Conservation (phyloP, 2,329 filamentous ascomycete species). For the Cryphonectria japonica region DNA sequence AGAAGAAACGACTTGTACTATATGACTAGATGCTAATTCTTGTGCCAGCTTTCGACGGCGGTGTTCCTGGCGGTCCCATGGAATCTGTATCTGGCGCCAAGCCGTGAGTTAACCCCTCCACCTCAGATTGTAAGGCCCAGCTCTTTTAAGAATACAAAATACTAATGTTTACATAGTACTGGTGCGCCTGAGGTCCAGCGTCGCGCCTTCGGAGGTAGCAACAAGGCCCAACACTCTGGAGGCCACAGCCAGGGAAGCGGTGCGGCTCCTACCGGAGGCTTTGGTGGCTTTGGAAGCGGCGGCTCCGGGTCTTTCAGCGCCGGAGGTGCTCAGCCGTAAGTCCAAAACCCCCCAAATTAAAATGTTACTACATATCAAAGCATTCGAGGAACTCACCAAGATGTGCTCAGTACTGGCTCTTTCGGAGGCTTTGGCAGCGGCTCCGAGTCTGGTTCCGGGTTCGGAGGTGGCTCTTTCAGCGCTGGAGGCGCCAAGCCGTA, state of each 20-base stretch:
- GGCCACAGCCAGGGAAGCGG: conserved; percentile 3
- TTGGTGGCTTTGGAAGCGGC: conserved; percentile 14
- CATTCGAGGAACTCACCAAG: background rate
- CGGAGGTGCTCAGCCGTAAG: conserved; percentile 1
- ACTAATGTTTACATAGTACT: background rate
- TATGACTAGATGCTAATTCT: background rate
- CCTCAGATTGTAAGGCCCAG: background rate
- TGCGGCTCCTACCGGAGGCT: conserved; percentile 17
- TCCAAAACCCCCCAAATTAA: background rate
- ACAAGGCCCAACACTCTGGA: background rate
- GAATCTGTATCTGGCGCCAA: background rate
- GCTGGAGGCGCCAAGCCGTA: background rate
- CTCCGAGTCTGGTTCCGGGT: background rate
- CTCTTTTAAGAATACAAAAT: background rate
- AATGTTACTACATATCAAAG: background rate
- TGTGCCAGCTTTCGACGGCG: conserved; percentile 2
- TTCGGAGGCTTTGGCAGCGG: conserved; percentile 13
- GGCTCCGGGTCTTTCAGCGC: background rate
- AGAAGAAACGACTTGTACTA: background rate
- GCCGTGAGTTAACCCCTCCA: conserved; percentile 14
- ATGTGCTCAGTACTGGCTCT: conserved; percentile 1
- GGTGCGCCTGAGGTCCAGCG: background rate
- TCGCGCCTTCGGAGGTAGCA: background rate
- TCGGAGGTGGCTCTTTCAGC: background rate
- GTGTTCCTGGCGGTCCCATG: background rate